Conservation (phyloP, 352 stramenopile species). For the Phytophthora sp. region DNA sequence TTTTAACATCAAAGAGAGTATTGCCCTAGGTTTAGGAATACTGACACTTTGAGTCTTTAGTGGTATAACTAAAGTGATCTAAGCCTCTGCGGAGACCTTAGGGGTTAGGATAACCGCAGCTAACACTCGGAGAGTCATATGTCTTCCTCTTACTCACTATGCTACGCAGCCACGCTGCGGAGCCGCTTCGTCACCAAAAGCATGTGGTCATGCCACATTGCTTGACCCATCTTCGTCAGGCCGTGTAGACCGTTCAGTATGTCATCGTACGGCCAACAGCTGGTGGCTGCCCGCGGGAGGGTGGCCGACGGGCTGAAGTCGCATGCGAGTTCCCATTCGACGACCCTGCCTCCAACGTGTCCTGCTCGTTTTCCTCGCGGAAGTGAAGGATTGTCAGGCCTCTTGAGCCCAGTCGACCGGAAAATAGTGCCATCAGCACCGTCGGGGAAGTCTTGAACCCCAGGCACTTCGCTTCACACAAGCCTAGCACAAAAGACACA, state of each 20-base stretch:
- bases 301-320: constrained; percentile 18
- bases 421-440: constrained; percentile 24
- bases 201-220: constrained; percentile 18
- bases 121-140: too few species aligned
- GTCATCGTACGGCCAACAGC: constrained; percentile 15
- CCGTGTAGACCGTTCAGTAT: constrained; percentile 18
- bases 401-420: constrained; percentile 10
- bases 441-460: constrained; percentile 7
- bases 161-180: too few species aligned
- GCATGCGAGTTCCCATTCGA: constrained; percentile 15
- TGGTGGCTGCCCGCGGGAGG: not conserved
- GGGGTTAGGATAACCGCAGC: too few species aligned
- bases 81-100: too few species aligned
- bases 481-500: constrained; percentile 20
- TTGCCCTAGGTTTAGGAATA: too few species aligned
- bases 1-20: too few species aligned
- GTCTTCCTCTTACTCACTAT: too few species aligned
- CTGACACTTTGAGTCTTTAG: too few species aligned
- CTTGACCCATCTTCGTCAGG: not conserved
- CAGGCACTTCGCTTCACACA: constrained; percentile 13
- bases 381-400: constrained; percentile 18
- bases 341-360: not conserved
- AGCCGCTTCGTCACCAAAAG: too few species aligned
- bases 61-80: too few species aligned
- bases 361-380: constrained; percentile 13